These are phyloP conservation scores for Colletotrichum filicis DNA, from an alignment of 2,329 filamentous ascomycete species.

Conservation along the genomic window DNA sequence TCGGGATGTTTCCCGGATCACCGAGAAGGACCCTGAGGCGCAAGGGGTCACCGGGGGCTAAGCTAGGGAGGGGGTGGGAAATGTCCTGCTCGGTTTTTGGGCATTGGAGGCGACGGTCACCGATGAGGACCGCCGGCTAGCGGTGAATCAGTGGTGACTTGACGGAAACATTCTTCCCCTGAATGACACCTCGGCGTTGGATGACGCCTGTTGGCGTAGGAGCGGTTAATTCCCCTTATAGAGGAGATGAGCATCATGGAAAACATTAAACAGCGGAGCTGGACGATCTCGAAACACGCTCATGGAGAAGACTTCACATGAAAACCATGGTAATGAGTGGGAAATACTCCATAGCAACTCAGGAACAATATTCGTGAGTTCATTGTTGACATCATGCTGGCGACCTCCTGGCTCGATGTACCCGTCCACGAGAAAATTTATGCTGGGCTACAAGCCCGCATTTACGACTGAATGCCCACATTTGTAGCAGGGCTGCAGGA, in stretches of 20 bases:
- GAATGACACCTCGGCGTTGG: background rate
- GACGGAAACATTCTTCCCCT: background rate
- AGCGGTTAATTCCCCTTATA: background rate
- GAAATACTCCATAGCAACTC: background rate
- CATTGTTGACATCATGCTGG: constrained; percentile 23
- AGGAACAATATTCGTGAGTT: background rate
- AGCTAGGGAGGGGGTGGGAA: background rate
- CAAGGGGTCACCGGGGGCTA: background rate
- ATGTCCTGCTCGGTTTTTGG: background rate
- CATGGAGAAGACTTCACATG: background rate
- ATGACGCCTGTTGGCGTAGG: background rate
- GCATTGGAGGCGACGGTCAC: background rate
- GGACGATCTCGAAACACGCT: background rate
- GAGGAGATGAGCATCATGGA: background rate
- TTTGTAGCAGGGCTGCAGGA: constrained; percentile 32
- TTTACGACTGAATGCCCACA: background rate
- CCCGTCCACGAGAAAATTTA: background rate
- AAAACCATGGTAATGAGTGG: background rate
- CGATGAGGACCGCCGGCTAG: background rate
- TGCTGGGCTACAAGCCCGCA: background rate
- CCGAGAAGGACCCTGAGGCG: background rate
- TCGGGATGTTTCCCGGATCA: constrained; percentile 27
- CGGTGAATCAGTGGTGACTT: background rate
- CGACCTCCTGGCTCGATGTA: background rate
- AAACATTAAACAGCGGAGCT: constrained; percentile 6